These are phyloP conservation scores for Acacia acuminata DNA, from an alignment of 306 rosid species.

Conservation along the genomic window DNA sequence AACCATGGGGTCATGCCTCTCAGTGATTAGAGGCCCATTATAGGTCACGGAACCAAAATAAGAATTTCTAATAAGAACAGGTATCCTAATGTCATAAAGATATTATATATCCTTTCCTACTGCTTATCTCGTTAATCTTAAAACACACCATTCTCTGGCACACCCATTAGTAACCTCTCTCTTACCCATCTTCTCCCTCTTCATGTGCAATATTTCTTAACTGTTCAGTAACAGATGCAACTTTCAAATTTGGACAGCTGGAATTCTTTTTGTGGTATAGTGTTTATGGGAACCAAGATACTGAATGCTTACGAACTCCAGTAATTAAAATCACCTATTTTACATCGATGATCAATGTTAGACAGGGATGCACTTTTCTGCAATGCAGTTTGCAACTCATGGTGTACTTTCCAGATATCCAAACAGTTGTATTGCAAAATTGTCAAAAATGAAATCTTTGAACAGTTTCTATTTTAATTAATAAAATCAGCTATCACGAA, in stretches of 20 bases:
- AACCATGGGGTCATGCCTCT: background rate
- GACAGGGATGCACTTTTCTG: background rate
- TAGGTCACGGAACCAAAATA: background rate
- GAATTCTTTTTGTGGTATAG: background rate
- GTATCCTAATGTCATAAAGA: background rate
- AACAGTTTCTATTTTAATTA: background rate
- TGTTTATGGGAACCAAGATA: slow-evolving; percentile 1
- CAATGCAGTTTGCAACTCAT: too few species aligned
- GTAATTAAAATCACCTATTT: slow-evolving; percentile 7
- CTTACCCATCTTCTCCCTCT: background rate
- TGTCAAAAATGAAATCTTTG: background rate
- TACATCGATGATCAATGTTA: slow-evolving; percentile 5
- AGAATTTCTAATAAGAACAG: background rate
- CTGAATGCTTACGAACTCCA: slow-evolving; percentile 4
- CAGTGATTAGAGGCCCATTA: background rate
- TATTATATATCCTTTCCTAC: background rate
- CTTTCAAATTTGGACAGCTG: background rate
- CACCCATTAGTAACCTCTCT: background rate
- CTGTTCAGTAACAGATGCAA: background rate
- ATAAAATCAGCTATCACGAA: slow-evolving; percentile 4
- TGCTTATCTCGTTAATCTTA: background rate
- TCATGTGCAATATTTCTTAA: background rate
- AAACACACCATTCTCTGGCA: background rate
- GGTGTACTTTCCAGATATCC: background rate
- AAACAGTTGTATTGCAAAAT: background rate